Evolutionary conservation across 2,329 filamentous ascomycete species (phyloP), one percentile per base, ranked within the genome.

Genomic region (Talaromyces pinophilus): DNA sequence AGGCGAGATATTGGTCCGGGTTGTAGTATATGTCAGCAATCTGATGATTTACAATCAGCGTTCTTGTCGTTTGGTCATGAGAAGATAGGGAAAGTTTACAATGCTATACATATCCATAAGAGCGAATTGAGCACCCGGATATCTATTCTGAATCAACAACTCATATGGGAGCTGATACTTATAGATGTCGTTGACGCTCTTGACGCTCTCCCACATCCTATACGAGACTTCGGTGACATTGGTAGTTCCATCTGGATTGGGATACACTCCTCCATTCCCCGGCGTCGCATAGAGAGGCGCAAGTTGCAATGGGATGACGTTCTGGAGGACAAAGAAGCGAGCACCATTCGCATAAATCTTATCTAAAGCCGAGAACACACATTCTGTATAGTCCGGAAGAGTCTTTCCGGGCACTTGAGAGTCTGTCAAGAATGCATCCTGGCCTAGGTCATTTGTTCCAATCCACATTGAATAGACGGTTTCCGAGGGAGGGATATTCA

Each of bases 381-480:
- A 93, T 68, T 89, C 85, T 2, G 88, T 82, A 72, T 89, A 92
- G 72, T 88, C 84, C 1, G 83, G 80, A 5, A 93, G 82, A 1
- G 85, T 88, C 28, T 86, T 87, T 13, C 84, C 85, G 0, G 79
- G 71, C 4, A 83, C 76, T 73, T 92, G 88, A 28, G 82, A 82
- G 73, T 92, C 89, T 4, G 84, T 87, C 38, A 93, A 75, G 73
- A 93, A 90, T 8, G 85, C 89, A 62, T 82, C 77, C 65, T 81
- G 82, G 25, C 91, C 90, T 10, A 94, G 80, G 72, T 95, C 91
- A 73, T 94, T 94, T 28, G 90, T 93, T 2, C 91, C 91, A 71
- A 93, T 92, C 90, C 90, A 93, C 61, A 93, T 84, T 0, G 87
- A 84, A 72, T 92, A 93, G 2, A 92, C 87, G 0, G 90, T 92